Percentiles rank a stretch among this genome's conserved stretches.
These are phyloP conservation scores for Plectranthus barbatus DNA, from an alignment of 257 asterid species.

Conservation along the genomic window DNA sequence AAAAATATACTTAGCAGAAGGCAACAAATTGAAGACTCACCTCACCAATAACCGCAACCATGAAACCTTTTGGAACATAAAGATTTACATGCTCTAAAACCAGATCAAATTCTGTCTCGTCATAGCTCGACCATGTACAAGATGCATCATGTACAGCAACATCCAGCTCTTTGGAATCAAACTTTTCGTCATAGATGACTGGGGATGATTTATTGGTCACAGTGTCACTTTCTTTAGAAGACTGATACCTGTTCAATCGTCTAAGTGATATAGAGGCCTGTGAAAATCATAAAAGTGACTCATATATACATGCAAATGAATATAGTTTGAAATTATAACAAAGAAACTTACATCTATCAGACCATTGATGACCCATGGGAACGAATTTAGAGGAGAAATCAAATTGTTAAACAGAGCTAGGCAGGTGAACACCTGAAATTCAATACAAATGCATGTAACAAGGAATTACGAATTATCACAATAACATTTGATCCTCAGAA, in stretches of 20 bases:
- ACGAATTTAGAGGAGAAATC: slow-evolving; percentile 92
- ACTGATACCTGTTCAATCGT: slow-evolving; percentile 71
- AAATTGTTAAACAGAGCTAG: slow-evolving; percentile 86
- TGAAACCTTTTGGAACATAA: slow-evolving; percentile 52
- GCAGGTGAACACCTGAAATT: slow-evolving; percentile 92
- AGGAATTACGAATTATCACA: neutral
- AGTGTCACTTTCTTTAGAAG: slow-evolving; percentile 47
- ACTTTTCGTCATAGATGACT: slow-evolving; percentile 22
- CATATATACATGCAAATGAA: neutral
- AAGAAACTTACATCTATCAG: slow-evolving; percentile 72
- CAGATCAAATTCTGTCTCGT: slow-evolving; percentile 43
- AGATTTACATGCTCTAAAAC: slow-evolving; percentile 55
- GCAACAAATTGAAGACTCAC: slow-evolving; percentile 26
- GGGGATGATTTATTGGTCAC: slow-evolving; percentile 16
- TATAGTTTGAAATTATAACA: neutral
- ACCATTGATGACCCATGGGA: slow-evolving; percentile 99
- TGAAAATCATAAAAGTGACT: slow-evolving; percentile 5
- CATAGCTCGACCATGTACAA: slow-evolving; percentile 80
- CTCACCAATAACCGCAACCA: slow-evolving; percentile 89
- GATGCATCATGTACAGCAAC: slow-evolving; percentile 57
- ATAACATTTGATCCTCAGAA: neutral
- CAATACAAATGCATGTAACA: slow-evolving; percentile 5
- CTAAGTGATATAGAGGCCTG: slow-evolving; percentile 86
- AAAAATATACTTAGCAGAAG: neutral
- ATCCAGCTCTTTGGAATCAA: slow-evolving; percentile 33